A percentile compares a stretch with the other conserved stretches of the same genome.
Conservation (phyloP, 208 protist genomes). For the Polymyxa betae region DNA sequence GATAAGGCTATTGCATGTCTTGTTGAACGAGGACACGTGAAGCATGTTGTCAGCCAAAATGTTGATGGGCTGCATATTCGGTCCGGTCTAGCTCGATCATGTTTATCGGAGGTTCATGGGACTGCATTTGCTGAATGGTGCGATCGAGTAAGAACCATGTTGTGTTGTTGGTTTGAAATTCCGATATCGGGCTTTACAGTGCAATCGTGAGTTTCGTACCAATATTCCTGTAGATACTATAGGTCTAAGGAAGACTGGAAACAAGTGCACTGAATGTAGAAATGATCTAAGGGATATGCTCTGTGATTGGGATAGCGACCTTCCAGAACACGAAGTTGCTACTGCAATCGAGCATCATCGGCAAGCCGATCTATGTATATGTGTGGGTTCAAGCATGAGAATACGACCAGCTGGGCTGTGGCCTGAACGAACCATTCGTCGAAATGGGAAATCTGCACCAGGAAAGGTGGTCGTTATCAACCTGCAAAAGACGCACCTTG, state of each 20-base stretch:
- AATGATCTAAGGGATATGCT: not conserved
- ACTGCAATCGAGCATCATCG: not conserved
- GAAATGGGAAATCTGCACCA: not conserved
- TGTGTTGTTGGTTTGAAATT: not conserved
- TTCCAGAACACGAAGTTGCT: conserved; percentile 17
- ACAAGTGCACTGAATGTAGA: not conserved
- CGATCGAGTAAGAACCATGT: not conserved
- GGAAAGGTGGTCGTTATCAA: conserved; percentile 41
- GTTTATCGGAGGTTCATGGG: conserved; percentile 67
- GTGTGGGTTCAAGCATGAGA: conserved; percentile 42
- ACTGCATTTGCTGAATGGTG: conserved; percentile 63
- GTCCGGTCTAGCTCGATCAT: conserved; percentile 60
- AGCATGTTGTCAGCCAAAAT: conserved; percentile 67
- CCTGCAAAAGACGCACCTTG: conserved; percentile 55
- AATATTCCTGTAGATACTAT: not conserved
- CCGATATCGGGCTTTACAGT: not conserved
- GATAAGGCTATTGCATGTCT: conserved; percentile 34
- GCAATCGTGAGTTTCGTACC: not conserved
- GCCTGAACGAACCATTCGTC: not conserved
- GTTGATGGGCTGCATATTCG: conserved; percentile 72
- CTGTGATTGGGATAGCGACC: conserved; percentile 51
- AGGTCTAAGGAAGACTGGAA: conserved; percentile 15
- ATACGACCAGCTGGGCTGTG: conserved; percentile 48
- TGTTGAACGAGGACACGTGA: conserved; percentile 48
- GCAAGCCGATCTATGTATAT: conserved; percentile 1